Conservation (phyloP, 345 rosid genomes). For the Microcos paniculata region DNA sequence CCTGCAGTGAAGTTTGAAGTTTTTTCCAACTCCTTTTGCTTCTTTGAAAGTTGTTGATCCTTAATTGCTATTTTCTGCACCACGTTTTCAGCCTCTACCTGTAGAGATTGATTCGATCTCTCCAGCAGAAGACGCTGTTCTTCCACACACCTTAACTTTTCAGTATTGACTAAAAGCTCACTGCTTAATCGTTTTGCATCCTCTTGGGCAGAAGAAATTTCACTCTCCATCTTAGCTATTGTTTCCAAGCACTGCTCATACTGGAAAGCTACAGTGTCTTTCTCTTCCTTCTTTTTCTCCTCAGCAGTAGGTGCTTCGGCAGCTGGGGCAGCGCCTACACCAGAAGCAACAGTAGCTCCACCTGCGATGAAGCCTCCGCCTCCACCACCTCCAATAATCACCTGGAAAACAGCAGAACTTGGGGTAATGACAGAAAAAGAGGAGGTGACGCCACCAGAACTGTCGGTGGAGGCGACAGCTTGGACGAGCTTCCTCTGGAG, state of each 20-base stretch:
- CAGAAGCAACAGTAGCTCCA: no score
- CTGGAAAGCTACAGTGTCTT: no score
- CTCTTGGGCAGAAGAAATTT: conserved; percentile 50
- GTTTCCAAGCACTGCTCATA: no score
- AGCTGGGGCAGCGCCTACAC: no score
- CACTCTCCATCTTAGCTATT: conserved; percentile 58
- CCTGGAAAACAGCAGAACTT: conserved; percentile 38
- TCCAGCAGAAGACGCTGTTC: conserved; percentile 59
- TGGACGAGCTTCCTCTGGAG: conserved; percentile 82
- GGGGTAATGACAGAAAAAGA: conserved; percentile 80
- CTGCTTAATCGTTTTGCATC: conserved; percentile 52
- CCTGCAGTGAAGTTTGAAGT: conserved; percentile 50
- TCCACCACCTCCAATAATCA: conserved; percentile 57
- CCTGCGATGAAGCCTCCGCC: no score
- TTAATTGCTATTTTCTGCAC: conserved; percentile 57
- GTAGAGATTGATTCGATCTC: conserved; percentile 62
- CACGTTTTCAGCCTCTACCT: conserved; percentile 61
- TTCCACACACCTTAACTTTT: conserved; percentile 50
- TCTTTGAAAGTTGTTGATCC: conserved; percentile 67
- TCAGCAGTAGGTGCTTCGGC: no score
- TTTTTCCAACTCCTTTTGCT: conserved; percentile 62
- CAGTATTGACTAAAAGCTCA: conserved; percentile 58
- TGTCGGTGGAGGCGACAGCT: conserved; percentile 53
- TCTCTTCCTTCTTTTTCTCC: no score
- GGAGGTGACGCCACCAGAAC: conserved; percentile 77